Evolutionary conservation across 75 land plant genomes (phyloP), one percentile per base, ranked within the genome.

Genomic region (Adiantum capillusveneris): DNA sequence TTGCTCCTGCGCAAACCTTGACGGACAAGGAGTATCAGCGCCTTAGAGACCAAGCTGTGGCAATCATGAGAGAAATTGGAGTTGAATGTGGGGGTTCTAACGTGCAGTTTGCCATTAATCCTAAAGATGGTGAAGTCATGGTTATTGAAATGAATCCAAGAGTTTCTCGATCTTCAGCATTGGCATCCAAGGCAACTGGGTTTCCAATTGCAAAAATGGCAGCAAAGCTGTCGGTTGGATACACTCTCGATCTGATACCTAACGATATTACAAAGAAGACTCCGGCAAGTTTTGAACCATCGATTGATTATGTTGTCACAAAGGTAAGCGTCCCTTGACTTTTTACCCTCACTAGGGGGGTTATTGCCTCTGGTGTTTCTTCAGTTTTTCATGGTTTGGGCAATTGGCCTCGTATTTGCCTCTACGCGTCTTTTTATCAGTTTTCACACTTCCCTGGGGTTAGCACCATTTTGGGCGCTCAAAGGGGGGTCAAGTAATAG

Each of bases 121-220:
- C 99, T 0, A 74, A 24, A 20, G 97, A 95, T 81, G 99, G 99
- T 9, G 97, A 95, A 66, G 99, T 95, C 24, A 95, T 95, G 99
- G 77, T 95, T 0, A 95, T 95, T 65, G 99, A 95, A 69, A 95
- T 95, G 99, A 95, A 95, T 59, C 99, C 99, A 3, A 78, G 99
- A 31, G 99, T 95, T 13, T 90, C 97, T 5, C 68, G 99, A 44
- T 90, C 92, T 0, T 95, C 99, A 6, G 99, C 97, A 1, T 66
- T 95, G 67, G 99, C 99, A 9, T 95, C 99, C 0, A 95, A 95
- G 66, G 99, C 99, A 11, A 95, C 99, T 30, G 99, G 99, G 0
- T 95, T 95, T 58, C 99, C 99, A 26, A 95, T 95, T 46, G 99
- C 99, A 0, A 95, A 90, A 70, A 95, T 95, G 92, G 99, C 99